phyloP scores from a whole-genome alignment of 1,284 basidiomycete genomes.

The Apiotrichum gracile region DNA sequence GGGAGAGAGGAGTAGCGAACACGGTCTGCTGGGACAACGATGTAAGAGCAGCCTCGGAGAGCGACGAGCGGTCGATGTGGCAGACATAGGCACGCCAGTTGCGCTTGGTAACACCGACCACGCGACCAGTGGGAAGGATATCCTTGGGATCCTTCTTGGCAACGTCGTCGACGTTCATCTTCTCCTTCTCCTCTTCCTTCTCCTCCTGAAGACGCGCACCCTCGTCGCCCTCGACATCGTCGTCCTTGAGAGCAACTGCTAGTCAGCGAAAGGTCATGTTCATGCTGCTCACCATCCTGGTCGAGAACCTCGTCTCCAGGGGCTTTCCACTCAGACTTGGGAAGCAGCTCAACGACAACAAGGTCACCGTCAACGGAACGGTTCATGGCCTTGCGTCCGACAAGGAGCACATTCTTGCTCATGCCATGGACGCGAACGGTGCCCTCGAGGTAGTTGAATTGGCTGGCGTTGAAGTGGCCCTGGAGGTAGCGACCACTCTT shows the following conservation, averaged over 20 bases:
- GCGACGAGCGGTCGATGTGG: constrained; percentile 84
- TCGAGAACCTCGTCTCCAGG: constrained; percentile 90
- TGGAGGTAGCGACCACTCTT: constrained; percentile 79
- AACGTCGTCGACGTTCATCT: constrained; percentile 40
- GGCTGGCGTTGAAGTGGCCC: constrained; percentile 91
- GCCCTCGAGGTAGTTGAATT: constrained; percentile 95
- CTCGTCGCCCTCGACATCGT: constrained; percentile 88
- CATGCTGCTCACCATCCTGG: constrained; percentile 62
- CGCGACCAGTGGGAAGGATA: constrained; percentile 74
- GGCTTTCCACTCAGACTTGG: constrained; percentile 85
- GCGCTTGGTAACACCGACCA: constrained; percentile 88
- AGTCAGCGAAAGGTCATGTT: constrained; percentile 5
- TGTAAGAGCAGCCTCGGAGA: constrained; percentile 70
- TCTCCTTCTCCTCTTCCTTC: constrained; percentile 26
- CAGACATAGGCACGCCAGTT: constrained; percentile 97
- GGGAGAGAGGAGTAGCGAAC: constrained; percentile 89
- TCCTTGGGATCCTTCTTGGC: constrained; percentile 47
- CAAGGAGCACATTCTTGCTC: constrained; percentile 72
- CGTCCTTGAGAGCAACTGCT: constrained; percentile 79
- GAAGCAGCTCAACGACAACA: constrained; percentile 84
- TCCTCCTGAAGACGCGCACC: constrained; percentile 56
- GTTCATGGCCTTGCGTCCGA: constrained; percentile 92
- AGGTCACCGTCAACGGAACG: constrained; percentile 89
- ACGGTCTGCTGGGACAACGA: constrained; percentile 85
- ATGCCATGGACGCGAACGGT: constrained; percentile 70